A percentile compares a stretch with the other conserved stretches of the same genome.
Conservation (phyloP, 2,329 filamentous ascomycete genomes). For the Fusarium sp. region DNA sequence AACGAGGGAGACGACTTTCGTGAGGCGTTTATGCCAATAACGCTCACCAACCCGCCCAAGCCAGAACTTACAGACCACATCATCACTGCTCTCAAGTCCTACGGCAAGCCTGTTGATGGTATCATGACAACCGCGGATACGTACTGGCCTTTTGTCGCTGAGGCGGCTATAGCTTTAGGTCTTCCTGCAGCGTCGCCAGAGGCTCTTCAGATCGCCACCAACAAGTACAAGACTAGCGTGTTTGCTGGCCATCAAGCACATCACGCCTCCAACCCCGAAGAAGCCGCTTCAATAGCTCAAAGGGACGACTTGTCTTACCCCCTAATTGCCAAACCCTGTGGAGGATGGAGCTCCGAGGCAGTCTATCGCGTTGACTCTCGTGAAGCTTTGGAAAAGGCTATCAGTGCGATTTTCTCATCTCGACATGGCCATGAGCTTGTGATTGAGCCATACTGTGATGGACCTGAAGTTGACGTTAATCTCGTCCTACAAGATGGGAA, state of each 20-base stretch:
- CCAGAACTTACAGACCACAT: not conserved
- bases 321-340: conserved; percentile 10
- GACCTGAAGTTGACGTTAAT: conserved; percentile 41
- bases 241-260: conserved; percentile 12
- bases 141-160: conserved; percentile 16
- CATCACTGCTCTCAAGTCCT: not conserved
- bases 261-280: conserved; percentile 1
- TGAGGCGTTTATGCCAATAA: not conserved
- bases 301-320: conserved; percentile 5
- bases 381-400: conserved; percentile 1
- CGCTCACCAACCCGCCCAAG: not conserved
- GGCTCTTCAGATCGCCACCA: conserved; percentile 3
- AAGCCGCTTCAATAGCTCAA: not conserved
- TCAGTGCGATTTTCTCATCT: conserved; percentile 15
- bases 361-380: conserved; percentile 29
- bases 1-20: not conserved
- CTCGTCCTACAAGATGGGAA: conserved; percentile 36
- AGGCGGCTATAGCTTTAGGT: conserved; percentile 2
- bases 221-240: conserved; percentile 9
- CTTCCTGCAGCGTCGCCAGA: conserved; percentile 10
- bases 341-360: conserved; percentile 23
- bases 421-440: conserved; percentile 14
- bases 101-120: conserved; percentile 1
- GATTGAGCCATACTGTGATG: conserved; percentile 36
- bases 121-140: conserved; percentile 11